Evolutionary conservation across 495 filamentous ascomycete species (phyloP).

Genomic region (Trichoderma asperelloides): DNA sequence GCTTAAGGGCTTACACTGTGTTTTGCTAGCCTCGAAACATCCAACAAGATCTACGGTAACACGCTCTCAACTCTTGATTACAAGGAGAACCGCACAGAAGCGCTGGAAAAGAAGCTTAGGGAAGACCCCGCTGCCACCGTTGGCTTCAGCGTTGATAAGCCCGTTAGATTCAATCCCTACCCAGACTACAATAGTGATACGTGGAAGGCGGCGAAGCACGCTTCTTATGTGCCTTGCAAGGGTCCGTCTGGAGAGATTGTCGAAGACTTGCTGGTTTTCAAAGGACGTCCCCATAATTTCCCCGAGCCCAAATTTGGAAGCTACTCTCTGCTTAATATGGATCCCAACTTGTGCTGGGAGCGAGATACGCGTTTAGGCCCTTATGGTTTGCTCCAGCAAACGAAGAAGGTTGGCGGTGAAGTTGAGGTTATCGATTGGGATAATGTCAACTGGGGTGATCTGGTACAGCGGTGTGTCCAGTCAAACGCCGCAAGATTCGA

Average conservation of each 20-base stretch:
- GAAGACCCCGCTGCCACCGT: constrained; percentile 14
- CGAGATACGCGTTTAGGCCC: constrained; percentile 74
- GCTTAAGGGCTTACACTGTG: neutral
- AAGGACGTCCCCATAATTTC: constrained; percentile 59
- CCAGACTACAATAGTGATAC: constrained; percentile 34
- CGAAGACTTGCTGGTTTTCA: constrained; percentile 35
- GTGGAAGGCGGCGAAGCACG: constrained; percentile 21
- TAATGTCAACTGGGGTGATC: constrained; percentile 56
- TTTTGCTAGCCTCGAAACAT: neutral
- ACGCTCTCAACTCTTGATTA: constrained; percentile 34
- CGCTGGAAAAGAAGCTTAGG: constrained; percentile 19
- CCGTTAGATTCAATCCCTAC: constrained; percentile 40
- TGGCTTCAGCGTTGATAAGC: constrained; percentile 22
- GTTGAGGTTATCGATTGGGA: constrained; percentile 50
- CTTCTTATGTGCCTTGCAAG: constrained; percentile 26
- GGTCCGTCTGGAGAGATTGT: constrained; percentile 24
- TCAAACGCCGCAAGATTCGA: constrained; percentile 55
- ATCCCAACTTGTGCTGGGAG: constrained; percentile 84
- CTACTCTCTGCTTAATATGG: constrained; percentile 61
- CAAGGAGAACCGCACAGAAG: constrained; percentile 18
- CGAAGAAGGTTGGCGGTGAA: constrained; percentile 24
- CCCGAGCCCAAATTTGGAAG: constrained; percentile 73
- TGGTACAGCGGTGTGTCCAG: constrained; percentile 56
- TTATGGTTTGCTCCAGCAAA: constrained; percentile 57
- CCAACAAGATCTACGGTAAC: constrained; percentile 32